Base-by-base conservation (phyloP, 2,329 filamentous ascomycete genomes). In the Nemania sp. region DNA sequence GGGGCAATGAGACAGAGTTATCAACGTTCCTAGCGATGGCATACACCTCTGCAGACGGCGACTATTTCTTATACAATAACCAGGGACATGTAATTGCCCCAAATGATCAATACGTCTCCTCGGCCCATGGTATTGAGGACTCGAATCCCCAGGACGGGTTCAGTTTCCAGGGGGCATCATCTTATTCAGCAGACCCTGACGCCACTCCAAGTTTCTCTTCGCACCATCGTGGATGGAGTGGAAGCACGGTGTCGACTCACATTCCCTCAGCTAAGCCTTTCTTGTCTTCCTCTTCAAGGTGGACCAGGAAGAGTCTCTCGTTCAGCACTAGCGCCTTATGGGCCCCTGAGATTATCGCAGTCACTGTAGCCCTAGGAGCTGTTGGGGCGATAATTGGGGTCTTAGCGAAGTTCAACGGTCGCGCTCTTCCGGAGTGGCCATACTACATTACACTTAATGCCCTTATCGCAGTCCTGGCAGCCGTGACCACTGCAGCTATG, bases 401-500 rank as follows among this genome's bases (percentile, higher is more conserved):
- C 2, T 64, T 75, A 13, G 72, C 68, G 1, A 65, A 63, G 21
- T 75, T 70, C 54, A 69, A 74, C 40, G 65, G 67, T 1, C 68
- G 57, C 17, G 63, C 70, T 1, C 61, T 75, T 10, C 64, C 68
- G 1, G 68, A 69, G 12, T 74, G 73, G 73, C 71, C 70, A 3
- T 73, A 71, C 47, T 68, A 67, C 35, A 70, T 74, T 55, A 74
- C 73, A 1, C 66, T 74, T 52, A 75, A 74, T 59, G 69, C 73
- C 7, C 57, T 72, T n/a, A 72, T 74, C 17, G 72, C 72, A 2
- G 57, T 73, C 45, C 55, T 75, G 21, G 70, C 71, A 0, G 71
- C 73, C 9, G 57, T 74, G 2, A 68, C 71, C 1, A 71, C 70
- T 7, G 68, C 72, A 0, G 65, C 66, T 11, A 71, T 75, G 67